phyloP scores from a whole-genome alignment of 2,329 filamentous ascomycete genomes.

The Periglandula ipomoeae region DNA sequence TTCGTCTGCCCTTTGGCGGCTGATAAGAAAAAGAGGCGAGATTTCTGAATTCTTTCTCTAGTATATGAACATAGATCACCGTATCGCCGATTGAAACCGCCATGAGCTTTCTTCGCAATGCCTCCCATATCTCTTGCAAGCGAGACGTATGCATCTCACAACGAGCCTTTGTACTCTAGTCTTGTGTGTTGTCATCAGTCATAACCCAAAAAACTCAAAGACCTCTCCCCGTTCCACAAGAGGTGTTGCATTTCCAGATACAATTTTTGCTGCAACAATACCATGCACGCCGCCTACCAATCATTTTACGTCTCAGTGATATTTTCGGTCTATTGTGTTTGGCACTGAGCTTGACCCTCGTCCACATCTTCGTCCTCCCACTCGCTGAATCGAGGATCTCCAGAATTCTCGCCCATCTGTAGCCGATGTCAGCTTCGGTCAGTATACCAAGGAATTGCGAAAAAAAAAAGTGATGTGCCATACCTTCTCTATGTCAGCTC shows the following conservation, averaged over 20 bases:
- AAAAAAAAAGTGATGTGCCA: constrained; percentile 15
- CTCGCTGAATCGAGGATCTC: constrained; percentile 55
- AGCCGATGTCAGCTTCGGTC: constrained; percentile 15
- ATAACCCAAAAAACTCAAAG: constrained; percentile 4
- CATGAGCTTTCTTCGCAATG: too few relatives aligned
- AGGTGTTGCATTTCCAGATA: not conserved
- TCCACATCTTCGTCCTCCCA: constrained; percentile 68
- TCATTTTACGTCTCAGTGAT: too few relatives aligned
- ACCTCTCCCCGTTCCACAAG: not conserved
- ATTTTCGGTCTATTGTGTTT: constrained; percentile 51
- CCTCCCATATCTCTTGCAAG: not conserved
- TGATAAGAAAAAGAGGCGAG: not conserved
- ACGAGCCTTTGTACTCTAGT: not conserved
- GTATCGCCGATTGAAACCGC: not conserved
- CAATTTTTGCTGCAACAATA: not conserved
- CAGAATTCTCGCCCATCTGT: constrained; percentile 63
- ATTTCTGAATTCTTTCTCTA: not conserved
- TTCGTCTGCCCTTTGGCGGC: too few relatives aligned
- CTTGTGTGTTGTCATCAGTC: constrained; percentile 7
- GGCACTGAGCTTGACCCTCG: constrained; percentile 59
- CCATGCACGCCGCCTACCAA: not conserved
- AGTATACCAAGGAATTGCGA: too few relatives aligned
- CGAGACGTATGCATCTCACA: not conserved
- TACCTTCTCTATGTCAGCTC: constrained; percentile 73
- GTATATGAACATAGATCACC: not conserved